Evolutionary conservation across 2,329 filamentous ascomycete genomes (phyloP).

Genomic region (Cadophora sp.): DNA sequence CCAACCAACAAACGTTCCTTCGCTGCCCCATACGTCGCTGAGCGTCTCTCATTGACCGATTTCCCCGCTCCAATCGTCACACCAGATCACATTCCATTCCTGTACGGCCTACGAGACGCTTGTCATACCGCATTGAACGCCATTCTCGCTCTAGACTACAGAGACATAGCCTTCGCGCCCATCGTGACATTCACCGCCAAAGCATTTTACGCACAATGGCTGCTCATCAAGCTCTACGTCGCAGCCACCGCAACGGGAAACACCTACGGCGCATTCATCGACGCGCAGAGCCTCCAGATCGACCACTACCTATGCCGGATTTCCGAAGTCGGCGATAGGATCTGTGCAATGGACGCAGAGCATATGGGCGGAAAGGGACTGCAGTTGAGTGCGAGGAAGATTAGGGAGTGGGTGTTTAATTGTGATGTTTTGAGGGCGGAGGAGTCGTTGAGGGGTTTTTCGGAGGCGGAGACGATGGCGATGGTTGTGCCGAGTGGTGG

Average conservation of each 20-base stretch:
- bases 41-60: constrained; percentile 19
- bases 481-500: background rate
- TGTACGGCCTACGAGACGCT: constrained; percentile 15
- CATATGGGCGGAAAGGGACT: constrained; percentile 6
- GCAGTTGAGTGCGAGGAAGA: background rate
- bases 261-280: constrained; percentile 21
- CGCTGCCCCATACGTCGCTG: constrained; percentile 20
- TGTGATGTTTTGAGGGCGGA: constrained; percentile 12
- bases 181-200: constrained; percentile 13
- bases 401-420: constrained; percentile 20
- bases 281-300: constrained; percentile 12
- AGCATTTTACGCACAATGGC: constrained; percentile 20
- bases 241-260: constrained; percentile 15
- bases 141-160: constrained; percentile 1
- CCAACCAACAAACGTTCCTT: constrained; percentile 22
- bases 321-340: background rate
- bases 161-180: constrained; percentile 8
- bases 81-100: constrained; percentile 15
- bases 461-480: background rate
- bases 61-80: constrained; percentile 19
- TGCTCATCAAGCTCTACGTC: constrained; percentile 21
- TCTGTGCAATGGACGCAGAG: background rate
- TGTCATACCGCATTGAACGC: constrained; percentile 13
- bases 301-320: constrained; percentile 12
- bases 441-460: constrained; percentile 1